Evolutionary conservation across 2,329 filamentous ascomycete genomes (phyloP), one percentile per base, ranked within the genome.

Genomic region (Trichoderma harzianum): DNA sequence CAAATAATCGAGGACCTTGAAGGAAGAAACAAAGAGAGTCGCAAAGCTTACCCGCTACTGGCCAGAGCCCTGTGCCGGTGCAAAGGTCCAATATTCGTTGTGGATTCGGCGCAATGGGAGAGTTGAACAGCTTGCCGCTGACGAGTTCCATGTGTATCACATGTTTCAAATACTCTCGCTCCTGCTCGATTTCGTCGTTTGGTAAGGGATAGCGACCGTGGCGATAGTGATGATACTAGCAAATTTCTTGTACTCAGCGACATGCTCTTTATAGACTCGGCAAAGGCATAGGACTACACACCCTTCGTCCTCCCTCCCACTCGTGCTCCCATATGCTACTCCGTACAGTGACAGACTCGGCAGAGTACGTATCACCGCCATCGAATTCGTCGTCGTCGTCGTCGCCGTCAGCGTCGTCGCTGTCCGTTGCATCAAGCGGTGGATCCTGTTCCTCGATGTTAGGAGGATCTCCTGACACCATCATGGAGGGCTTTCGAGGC

Each of bases 31-130:
- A 36, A 7, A n/a, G 21, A 11, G n/a, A 21, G 21, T 11, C 16
- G 55, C 24, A 58, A 57, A 43, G 16, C 76, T 64, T 43, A 79
- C 77, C 77, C 63, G 80, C 80, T 34, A 87, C 83, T 1, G 86
- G 84, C 84, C 85, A 87, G 2, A 73, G 74, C 75, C 72, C 74
- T 24, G 71, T 71, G 1, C 61, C 80, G 76, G 72, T 78, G 82
- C 83, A 84, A 32, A 85, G 73, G 73, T 85, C 84, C 51, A 84
- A 75, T 5, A 85, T 76, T 39, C 74, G 74, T 65, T 85, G 75
- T 14, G 72, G 74, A 18, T 80, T 76, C 16, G 80, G 76, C 5
- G 78, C 71, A 57, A 87, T 76, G 1, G 84, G 84, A 10, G 84
- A 80, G 63, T 82, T 79, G 72, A 83, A 82, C 10, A 86, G 78